Evolutionary conservation across 2,329 filamentous ascomycete genomes (phyloP).

Genomic region (Falciphora oryzae): DNA sequence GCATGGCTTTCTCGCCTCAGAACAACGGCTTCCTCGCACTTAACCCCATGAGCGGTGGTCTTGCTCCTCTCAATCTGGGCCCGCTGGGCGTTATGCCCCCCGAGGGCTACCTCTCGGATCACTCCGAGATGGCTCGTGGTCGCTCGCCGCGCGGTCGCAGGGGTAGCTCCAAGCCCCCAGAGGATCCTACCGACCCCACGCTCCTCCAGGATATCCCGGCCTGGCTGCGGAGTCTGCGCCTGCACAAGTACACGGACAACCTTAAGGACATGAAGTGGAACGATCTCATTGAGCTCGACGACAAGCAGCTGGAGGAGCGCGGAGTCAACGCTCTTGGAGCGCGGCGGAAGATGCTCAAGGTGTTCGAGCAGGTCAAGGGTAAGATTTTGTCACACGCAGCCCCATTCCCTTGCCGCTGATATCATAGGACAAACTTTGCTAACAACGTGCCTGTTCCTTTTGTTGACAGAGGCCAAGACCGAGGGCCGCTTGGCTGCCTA

Average conservation of each 20-base stretch:
- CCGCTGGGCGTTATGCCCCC: constrained; percentile 58
- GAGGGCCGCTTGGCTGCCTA: constrained; percentile 4
- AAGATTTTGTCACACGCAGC: constrained; percentile 18
- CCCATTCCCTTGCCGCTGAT: background rate
- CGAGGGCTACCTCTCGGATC: constrained; percentile 89
- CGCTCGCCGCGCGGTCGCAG: constrained; percentile 87
- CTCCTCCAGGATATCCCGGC: constrained; percentile 91
- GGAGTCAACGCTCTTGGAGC: constrained; percentile 95
- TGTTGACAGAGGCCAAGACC: constrained; percentile 8
- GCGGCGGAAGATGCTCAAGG: constrained; percentile 96
- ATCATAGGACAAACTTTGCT: background rate
- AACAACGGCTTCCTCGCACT: constrained; percentile 77
- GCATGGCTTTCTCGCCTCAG: constrained; percentile 76
- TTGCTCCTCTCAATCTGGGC: constrained; percentile 65
- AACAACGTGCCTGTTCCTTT: background rate
- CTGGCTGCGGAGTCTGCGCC: constrained; percentile 87
- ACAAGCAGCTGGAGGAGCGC: constrained; percentile 84
- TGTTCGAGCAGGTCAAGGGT: constrained; percentile 93
- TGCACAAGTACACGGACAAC: constrained; percentile 99
- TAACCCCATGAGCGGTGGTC: constrained; percentile 18
- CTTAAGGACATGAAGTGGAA: constrained; percentile 97
- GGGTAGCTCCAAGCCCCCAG: constrained; percentile 93
- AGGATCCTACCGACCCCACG: constrained; percentile 88
- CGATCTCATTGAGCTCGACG: constrained; percentile 84
- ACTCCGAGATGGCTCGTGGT: constrained; percentile 84